Conservation (phyloP, 1,284 basidiomycete species). For the Cystobasidium sp. region DNA sequence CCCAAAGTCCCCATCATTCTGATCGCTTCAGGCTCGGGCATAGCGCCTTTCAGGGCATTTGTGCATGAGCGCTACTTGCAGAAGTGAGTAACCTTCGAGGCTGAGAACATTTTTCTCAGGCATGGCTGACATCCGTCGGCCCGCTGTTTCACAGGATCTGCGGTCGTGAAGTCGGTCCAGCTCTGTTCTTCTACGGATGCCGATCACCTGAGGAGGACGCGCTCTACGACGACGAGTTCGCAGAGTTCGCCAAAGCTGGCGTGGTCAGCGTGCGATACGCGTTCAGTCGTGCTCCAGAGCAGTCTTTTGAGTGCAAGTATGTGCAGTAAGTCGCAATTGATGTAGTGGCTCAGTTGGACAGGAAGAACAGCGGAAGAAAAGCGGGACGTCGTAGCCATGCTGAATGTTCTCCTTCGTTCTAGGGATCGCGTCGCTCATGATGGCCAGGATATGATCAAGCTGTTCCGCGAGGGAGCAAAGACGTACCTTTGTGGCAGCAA, state of each 20-base stretch:
- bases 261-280: conserved; percentile 5
- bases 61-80: conserved; percentile 4
- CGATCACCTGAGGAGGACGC: background rate
- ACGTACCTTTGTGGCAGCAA: conserved; percentile 2
- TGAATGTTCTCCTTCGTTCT: background rate
- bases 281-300: background rate
- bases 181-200: conserved; percentile 16
- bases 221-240: conserved; percentile 6
- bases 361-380: too few species aligned
- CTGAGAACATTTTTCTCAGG: background rate
- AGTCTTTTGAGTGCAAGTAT: background rate
- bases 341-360: background rate
- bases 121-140: background rate
- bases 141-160: background rate
- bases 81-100: background rate
- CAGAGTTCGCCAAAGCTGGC: background rate
- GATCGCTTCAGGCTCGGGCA: background rate
- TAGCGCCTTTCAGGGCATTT: conserved; percentile 4
- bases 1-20: background rate
- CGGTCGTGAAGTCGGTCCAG: background rate
- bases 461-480: background rate
- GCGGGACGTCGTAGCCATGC: background rate
- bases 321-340: background rate
- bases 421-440: conserved; percentile 6
- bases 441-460: background rate